Evolutionary conservation across 2,329 filamentous ascomycete genomes (phyloP).

Genomic region (Teratosphaeria epicoccoides): DNA sequence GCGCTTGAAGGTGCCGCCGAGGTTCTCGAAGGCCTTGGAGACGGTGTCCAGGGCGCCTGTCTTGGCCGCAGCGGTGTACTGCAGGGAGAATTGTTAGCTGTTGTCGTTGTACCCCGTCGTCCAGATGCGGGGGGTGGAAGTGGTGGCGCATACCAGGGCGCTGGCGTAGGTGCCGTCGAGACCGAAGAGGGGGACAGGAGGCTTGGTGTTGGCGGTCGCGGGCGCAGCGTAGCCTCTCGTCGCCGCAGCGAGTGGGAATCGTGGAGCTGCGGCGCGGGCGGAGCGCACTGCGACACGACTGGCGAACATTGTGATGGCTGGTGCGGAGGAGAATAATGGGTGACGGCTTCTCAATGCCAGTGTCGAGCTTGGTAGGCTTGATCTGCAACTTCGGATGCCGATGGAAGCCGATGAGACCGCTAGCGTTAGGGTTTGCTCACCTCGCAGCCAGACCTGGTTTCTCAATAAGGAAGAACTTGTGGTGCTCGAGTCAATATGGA

Average conservation of each 20-base stretch:
- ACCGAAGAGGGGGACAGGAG: conserved; percentile 85
- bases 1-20: conserved; percentile 63
- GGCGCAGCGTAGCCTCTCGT: conserved; percentile 63
- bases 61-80: conserved; percentile 97
- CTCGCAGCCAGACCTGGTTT: background rate
- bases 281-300: conserved; percentile 46
- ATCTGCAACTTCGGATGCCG: background rate
- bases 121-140: no score
- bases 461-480: no score
- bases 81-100: conserved; percentile 10
- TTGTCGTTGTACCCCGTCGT: no score
- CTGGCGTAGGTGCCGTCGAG: conserved; percentile 97
- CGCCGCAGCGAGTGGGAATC: conserved; percentile 51
- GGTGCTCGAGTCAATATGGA: no score
- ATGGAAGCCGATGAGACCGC: background rate
- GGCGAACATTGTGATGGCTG: conserved; percentile 42
- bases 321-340: conserved; percentile 1
- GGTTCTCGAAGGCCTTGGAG: conserved; percentile 64
- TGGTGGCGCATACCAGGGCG: conserved; percentile 68
- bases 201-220: conserved; percentile 53
- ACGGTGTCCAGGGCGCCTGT: conserved; percentile 73
- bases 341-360: background rate
- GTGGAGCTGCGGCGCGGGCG: conserved; percentile 45
- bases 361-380: background rate
- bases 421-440: background rate